These are phyloP conservation scores for Senecio squalidus DNA, from an alignment of 140 eudicot species.

Conservation along the genomic window DNA sequence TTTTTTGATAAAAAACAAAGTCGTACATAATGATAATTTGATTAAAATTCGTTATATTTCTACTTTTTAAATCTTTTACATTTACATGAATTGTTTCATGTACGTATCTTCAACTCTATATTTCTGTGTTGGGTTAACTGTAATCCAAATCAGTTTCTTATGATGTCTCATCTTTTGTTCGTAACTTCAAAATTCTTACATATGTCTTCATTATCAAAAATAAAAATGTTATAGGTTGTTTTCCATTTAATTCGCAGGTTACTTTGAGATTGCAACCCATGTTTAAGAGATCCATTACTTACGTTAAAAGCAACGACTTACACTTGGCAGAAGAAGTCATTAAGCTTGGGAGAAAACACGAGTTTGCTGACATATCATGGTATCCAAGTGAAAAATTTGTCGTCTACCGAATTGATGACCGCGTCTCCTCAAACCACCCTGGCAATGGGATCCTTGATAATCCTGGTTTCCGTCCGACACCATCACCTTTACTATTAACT, in stretches of 20 bases:
- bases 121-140: no score
- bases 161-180: no score
- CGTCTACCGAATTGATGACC: constrained; percentile 59
- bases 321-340: constrained; percentile 45
- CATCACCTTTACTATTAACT: constrained; percentile 29
- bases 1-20: no score
- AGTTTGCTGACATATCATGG: constrained; percentile 75
- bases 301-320: constrained; percentile 31
- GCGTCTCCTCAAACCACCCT: constrained; percentile 41
- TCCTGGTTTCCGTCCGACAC: constrained; percentile 52
- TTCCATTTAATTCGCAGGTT: constrained; percentile 50
- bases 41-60: no score
- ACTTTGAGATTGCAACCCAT: constrained; percentile 57
- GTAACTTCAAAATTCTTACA: no score
- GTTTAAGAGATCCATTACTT: constrained; percentile 68
- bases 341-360: constrained; percentile 56
- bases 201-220: no score
- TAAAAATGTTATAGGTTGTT: no score
- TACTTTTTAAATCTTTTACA: no score
- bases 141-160: no score
- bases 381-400: constrained; percentile 57
- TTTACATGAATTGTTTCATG: no score
- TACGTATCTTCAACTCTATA: no score
- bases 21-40: no score
- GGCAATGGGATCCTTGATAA: constrained; percentile 63